These are phyloP conservation scores for Lachancea waltii DNA, from an alignment of 805 yeast species.

Conservation along the genomic window DNA sequence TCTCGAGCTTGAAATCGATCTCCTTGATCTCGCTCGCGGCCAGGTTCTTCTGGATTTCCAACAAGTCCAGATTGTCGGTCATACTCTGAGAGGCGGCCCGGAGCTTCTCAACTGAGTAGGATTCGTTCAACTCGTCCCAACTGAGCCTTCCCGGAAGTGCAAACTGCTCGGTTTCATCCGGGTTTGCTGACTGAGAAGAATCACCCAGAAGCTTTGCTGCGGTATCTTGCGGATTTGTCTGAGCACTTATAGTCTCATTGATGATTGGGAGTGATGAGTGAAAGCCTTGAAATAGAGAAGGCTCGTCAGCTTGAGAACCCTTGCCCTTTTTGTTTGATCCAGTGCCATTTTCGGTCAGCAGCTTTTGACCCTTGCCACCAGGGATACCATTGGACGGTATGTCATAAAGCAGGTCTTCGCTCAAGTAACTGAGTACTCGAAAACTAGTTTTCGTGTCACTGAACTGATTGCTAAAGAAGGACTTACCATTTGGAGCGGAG, in stretches of 20 bases:
- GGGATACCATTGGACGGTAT: constrained; percentile 36
- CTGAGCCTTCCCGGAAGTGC: constrained; percentile 38
- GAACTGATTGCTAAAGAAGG: constrained; percentile 35
- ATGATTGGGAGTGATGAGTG: constrained; percentile 49
- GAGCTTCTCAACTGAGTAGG: constrained; percentile 39
- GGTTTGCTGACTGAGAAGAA: constrained; percentile 8
- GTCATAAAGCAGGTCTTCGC: constrained; percentile 54
- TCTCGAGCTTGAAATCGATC: constrained; percentile 50
- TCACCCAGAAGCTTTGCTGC: constrained; percentile 11
- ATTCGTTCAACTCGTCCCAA: constrained; percentile 36
- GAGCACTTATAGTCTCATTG: constrained; percentile 36
- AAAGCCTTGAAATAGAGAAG: constrained; percentile 66
- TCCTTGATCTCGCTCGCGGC: constrained; percentile 61
- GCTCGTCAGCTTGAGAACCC: constrained; percentile 21
- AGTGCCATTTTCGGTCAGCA: constrained; percentile 14
- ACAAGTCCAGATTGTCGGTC: constrained; percentile 42
- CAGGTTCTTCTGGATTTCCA: constrained; percentile 58
- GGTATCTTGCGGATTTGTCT: constrained; percentile 19
- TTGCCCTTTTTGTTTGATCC: constrained; percentile 10
- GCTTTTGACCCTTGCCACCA: constrained; percentile 2
- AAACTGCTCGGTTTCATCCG: constrained; percentile 19
- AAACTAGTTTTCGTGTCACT: constrained; percentile 37
- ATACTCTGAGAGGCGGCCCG: constrained; percentile 35
- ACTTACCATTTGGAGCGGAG: constrained; percentile 31
- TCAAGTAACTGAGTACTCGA: constrained; percentile 46